Conservation (phyloP, 306 rosid species). For the Bauhinia variegata region DNA sequence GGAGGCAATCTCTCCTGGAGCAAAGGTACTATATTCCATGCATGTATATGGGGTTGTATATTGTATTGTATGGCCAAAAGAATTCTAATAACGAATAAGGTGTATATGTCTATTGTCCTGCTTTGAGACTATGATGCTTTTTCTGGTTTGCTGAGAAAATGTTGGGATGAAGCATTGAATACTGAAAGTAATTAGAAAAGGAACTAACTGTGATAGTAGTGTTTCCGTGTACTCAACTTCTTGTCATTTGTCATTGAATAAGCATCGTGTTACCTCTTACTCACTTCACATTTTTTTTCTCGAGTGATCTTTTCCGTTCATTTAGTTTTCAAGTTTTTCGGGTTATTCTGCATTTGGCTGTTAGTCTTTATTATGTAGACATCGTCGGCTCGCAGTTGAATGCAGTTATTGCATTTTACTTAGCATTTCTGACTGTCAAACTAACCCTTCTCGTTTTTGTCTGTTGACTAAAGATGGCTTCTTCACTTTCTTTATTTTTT, state of each 20-base stretch:
- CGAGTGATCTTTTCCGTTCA: background rate
- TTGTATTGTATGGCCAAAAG: background rate
- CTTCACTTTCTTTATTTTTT: background rate
- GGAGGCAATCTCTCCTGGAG: conserved; percentile 70
- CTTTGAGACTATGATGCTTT: background rate
- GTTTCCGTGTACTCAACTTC: background rate
- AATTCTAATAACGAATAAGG: background rate
- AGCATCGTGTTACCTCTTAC: conserved; percentile 10
- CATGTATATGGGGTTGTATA: conserved; percentile 1
- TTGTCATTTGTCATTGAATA: background rate
- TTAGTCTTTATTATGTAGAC: background rate
- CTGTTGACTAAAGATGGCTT: conserved; percentile 5
- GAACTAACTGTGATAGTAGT: background rate
- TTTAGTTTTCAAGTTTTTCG: background rate
- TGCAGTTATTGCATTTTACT: conserved; percentile 18
- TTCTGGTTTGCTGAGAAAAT: conserved; percentile 39
- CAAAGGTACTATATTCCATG: conserved; percentile 60
- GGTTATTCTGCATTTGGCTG: background rate
- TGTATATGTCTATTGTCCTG: background rate
- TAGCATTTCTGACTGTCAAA: conserved; percentile 6
- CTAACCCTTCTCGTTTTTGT: background rate
- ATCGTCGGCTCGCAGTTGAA: background rate
- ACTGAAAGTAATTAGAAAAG: background rate
- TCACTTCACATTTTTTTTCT: background rate
- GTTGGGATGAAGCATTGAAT: background rate